A percentile compares a stretch with the other conserved stretches of the same genome.
These are phyloP conservation scores for Boletus pseudopeckii DNA, from an alignment of 768 basidiomycete genomes.

Conservation along the genomic window DNA sequence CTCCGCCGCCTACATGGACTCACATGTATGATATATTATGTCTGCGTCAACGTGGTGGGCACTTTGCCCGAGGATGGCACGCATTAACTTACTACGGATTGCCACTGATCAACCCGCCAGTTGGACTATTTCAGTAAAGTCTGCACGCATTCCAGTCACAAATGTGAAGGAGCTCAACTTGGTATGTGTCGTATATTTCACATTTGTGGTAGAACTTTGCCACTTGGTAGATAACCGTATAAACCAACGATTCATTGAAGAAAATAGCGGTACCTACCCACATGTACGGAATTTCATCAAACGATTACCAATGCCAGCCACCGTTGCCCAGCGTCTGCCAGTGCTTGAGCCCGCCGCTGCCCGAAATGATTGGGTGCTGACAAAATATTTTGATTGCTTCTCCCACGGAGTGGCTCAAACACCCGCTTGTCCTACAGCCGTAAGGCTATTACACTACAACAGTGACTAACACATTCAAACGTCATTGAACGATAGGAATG, in stretches of 20 bases:
- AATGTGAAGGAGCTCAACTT: neutral
- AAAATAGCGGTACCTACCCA: neutral
- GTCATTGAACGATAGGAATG: constrained; percentile 25
- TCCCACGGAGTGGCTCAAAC: constrained; percentile 1
- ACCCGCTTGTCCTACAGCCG: constrained; percentile 12
- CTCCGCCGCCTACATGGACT: constrained; percentile 5
- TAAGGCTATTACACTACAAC: constrained; percentile 27
- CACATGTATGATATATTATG: constrained; percentile 17
- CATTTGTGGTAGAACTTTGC: neutral
- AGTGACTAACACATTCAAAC: constrained; percentile 27
- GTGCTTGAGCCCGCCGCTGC: neutral
- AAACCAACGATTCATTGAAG: neutral
- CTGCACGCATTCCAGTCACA: neutral
- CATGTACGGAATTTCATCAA: constrained; percentile 5
- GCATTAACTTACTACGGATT: neutral
- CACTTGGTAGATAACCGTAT: neutral
- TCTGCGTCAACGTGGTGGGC: constrained; percentile 3
- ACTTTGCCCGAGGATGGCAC: neutral
- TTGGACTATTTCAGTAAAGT: neutral
- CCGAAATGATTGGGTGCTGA: neutral
- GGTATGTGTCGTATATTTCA: neutral
- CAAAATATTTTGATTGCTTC: constrained; percentile 5
- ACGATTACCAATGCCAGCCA: constrained; percentile 6
- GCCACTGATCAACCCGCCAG: constrained; percentile 9
- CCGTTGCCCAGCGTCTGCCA: constrained; percentile 4